A percentile compares a stretch with the other conserved stretches of the same genome.
phyloP scores from a whole-genome alignment of 345 rosid genomes.

The Populus deltoides region DNA sequence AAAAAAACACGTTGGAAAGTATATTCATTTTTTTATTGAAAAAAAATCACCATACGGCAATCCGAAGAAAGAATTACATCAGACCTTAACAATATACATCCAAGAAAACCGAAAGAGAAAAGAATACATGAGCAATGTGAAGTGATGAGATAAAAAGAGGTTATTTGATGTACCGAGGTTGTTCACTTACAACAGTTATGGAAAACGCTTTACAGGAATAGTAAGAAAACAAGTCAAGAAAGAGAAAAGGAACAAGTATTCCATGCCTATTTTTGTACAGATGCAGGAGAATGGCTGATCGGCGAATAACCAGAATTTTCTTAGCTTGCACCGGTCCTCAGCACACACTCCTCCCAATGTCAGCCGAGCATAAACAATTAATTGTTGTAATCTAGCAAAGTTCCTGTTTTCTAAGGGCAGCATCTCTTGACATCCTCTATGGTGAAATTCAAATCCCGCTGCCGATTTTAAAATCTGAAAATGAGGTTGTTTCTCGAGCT shows the following conservation, averaged over 20 bases:
- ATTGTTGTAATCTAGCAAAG: not conserved
- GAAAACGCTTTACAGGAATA: conserved; percentile 4
- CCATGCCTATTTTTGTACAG: conserved; percentile 22
- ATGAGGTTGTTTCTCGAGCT: conserved; percentile 43
- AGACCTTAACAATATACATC: not conserved
- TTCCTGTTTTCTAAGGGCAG: conserved; percentile 6
- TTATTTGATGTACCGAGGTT: not conserved
- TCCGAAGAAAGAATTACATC: not conserved
- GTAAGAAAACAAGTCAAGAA: not conserved
- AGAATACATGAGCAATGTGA: not conserved
- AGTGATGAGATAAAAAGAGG: not conserved
- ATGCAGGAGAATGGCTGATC: conserved; percentile 6
- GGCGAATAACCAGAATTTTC: conserved; percentile 6
- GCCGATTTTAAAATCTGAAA: conserved; percentile 43
- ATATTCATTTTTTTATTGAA: no score
- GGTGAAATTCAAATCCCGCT: conserved; percentile 29
- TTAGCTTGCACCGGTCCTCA: conserved; percentile 9
- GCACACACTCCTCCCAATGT: conserved; percentile 15
- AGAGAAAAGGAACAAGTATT: not conserved
- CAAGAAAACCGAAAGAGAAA: not conserved
- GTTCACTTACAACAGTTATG: not conserved
- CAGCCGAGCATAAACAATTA: conserved; percentile 20
- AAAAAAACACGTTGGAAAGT: no score
- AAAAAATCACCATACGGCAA: no score
- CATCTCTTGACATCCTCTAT: not conserved